Evolutionary conservation across 2,329 filamentous ascomycete species (phyloP).

Genomic region (Aureobasidium sp.): DNA sequence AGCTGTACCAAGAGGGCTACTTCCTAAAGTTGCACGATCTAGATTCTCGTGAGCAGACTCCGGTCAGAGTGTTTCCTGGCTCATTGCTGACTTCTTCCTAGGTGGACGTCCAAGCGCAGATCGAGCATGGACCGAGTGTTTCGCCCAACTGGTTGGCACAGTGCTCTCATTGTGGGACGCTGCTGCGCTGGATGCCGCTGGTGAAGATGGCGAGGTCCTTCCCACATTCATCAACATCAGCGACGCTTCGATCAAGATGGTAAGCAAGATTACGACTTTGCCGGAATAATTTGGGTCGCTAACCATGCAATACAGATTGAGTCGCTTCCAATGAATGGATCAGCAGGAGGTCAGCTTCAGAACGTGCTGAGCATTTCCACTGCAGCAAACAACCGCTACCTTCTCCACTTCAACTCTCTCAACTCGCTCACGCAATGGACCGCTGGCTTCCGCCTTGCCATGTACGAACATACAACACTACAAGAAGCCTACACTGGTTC

Average conservation of each 20-base stretch:
- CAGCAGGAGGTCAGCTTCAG: slow-evolving; percentile 71
- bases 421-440: slow-evolving; percentile 95
- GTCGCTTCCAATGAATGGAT: slow-evolving; percentile 75
- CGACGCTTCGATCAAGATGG: slow-evolving; percentile 97
- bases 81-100: slow-evolving; percentile 33
- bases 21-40: slow-evolving; percentile 95
- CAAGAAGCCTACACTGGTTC: slow-evolving; percentile 97
- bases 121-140: slow-evolving; percentile 91
- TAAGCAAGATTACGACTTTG: slow-evolving; percentile 35
- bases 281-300: background rate
- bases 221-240: slow-evolving; percentile 95
- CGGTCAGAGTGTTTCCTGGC: background rate
- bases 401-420: slow-evolving; percentile 92
- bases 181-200: slow-evolving; percentile 78
- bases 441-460: slow-evolving; percentile 82
- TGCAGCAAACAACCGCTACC: slow-evolving; percentile 87
- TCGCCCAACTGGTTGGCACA: slow-evolving; percentile 91
- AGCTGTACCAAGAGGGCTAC: slow-evolving; percentile 95
- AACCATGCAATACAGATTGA: slow-evolving; percentile 38
- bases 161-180: slow-evolving; percentile 95
- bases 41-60: slow-evolving; percentile 65
- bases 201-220: slow-evolving; percentile 74
- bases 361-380: slow-evolving; percentile 96
- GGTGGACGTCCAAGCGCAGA: slow-evolving; percentile 81
- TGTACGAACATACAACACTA: slow-evolving; percentile 87